These are phyloP conservation scores for Amborella trichopoda DNA, from an alignment of 164 flowering plant genomes.

Conservation along the genomic window DNA sequence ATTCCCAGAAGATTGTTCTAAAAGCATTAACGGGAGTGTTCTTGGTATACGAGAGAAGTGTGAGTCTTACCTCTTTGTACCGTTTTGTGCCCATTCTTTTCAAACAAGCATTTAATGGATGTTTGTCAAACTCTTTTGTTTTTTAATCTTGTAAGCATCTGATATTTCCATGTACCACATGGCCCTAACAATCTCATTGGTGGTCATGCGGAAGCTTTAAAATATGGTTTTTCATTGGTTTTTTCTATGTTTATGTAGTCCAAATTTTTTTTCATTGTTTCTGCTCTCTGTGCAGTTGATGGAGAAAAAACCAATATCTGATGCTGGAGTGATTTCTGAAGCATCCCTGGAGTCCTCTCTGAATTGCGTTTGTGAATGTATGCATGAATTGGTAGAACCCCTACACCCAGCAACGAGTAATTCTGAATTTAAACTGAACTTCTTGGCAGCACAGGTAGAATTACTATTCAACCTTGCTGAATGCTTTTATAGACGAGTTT, in stretches of 20 bases:
- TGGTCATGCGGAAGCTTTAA: too few relatives aligned
- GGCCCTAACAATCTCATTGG: too few relatives aligned
- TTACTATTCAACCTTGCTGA: constrained; percentile 49
- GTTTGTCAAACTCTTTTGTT: too few relatives aligned
- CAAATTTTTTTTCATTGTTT: too few relatives aligned
- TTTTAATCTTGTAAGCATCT: too few relatives aligned
- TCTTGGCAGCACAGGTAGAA: constrained; percentile 53
- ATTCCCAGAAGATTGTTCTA: constrained; percentile 52
- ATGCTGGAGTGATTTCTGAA: constrained; percentile 24
- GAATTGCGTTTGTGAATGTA: constrained; percentile 31
- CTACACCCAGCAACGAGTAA: constrained; percentile 28
- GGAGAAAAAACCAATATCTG: constrained; percentile 13
- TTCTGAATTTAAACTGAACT: constrained; percentile 31
- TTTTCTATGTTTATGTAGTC: too few relatives aligned
- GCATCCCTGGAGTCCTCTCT: constrained; percentile 36
- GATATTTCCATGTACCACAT: too few relatives aligned
- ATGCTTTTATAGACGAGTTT: constrained; percentile 13
- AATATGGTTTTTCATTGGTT: too few relatives aligned
- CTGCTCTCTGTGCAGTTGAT: constrained; percentile 32
- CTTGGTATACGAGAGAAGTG: constrained; percentile 29
- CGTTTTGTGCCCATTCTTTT: too few relatives aligned
- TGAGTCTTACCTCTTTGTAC: too few relatives aligned
- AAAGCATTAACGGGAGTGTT: constrained; percentile 41
- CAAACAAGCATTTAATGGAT: too few relatives aligned
- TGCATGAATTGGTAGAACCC: constrained; percentile 29